Evolutionary conservation across 192 early-diverging fungal species (phyloP).

Genomic region (Mortierella antarctica): DNA sequence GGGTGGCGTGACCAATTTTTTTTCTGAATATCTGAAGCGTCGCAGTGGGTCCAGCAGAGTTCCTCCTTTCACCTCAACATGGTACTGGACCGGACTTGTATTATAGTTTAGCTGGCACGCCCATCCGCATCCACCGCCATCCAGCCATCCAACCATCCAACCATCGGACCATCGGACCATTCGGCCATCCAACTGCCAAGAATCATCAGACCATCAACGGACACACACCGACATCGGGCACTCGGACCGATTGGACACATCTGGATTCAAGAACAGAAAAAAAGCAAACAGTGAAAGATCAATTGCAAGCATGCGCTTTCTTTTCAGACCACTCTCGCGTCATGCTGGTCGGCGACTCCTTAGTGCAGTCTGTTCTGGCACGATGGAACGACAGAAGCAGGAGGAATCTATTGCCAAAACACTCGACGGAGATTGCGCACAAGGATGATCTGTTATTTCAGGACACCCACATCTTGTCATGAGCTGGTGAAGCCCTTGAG

Average conservation of each 20-base stretch:
- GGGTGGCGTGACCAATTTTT: conserved; percentile 15
- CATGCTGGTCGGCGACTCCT: no score
- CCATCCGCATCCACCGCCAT: conserved; percentile 1
- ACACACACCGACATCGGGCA: no score
- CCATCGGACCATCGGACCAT: conserved; percentile 13
- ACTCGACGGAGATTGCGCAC: no score
- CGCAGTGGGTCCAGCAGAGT: conserved; percentile 5
- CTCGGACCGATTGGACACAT: no score
- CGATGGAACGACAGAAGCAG: background rate
- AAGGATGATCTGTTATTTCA: no score
- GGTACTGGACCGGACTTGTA: conserved; percentile 16
- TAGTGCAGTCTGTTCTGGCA: no score
- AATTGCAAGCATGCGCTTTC: no score
- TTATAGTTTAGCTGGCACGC: conserved; percentile 6
- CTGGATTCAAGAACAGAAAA: background rate
- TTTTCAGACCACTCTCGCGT: no score
- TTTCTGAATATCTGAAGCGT: conserved; percentile 5
- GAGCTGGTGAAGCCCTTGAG: no score
- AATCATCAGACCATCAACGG: background rate
- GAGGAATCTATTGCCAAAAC: conserved; percentile 26
- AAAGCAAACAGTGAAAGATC: background rate
- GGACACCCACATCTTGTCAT: no score
- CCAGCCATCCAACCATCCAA: conserved; percentile 16
- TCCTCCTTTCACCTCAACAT: conserved; percentile 52
- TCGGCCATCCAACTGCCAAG: background rate